Percentiles rank a stretch among this genome's conserved stretches.
Evolutionary conservation across 2,329 filamentous ascomycete species (phyloP).

Genomic region (Trichocomaceae sp.): DNA sequence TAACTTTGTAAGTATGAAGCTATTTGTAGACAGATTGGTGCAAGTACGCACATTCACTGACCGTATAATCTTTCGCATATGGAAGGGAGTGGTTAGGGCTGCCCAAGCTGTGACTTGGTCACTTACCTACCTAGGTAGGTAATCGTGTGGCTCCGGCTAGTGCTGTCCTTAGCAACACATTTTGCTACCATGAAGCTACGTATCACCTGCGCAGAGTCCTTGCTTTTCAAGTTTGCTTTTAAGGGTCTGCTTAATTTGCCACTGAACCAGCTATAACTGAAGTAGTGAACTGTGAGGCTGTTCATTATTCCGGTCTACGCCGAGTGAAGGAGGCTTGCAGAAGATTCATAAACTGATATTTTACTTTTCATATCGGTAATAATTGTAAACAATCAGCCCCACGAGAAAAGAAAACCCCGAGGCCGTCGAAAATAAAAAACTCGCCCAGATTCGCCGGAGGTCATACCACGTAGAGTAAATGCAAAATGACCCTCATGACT

Average conservation of each 20-base stretch:
- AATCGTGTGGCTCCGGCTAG: too few relatives aligned
- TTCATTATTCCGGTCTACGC: neutral
- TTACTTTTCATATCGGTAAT: slow-evolving; percentile 14
- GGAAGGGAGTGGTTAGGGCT: too few relatives aligned
- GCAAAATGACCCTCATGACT: slow-evolving; percentile 13
- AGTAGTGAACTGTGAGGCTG: neutral
- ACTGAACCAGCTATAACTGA: neutral
- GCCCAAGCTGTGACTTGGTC: too few relatives aligned
- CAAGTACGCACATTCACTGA: too few relatives aligned
- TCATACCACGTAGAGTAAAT: slow-evolving; percentile 14
- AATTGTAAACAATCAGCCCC: slow-evolving; percentile 15
- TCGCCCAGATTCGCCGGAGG: slow-evolving; percentile 16
- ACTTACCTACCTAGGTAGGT: too few relatives aligned
- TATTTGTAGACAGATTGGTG: too few relatives aligned
- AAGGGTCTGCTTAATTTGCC: neutral
- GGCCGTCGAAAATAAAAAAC: slow-evolving; percentile 14
- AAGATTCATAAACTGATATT: slow-evolving; percentile 15
- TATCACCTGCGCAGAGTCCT: too few relatives aligned
- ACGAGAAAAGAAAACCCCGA: slow-evolving; percentile 14
- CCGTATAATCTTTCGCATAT: too few relatives aligned
- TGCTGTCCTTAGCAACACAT: too few relatives aligned
- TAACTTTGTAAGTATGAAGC: too few relatives aligned
- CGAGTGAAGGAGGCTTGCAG: neutral
- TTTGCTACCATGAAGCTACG: too few relatives aligned
- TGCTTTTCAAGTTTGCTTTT: too few relatives aligned